A percentile compares a stretch with the other conserved stretches of the same genome.
phyloP scores from a whole-genome alignment of 805 yeast genomes.

The Monosporozyma aquatica region DNA sequence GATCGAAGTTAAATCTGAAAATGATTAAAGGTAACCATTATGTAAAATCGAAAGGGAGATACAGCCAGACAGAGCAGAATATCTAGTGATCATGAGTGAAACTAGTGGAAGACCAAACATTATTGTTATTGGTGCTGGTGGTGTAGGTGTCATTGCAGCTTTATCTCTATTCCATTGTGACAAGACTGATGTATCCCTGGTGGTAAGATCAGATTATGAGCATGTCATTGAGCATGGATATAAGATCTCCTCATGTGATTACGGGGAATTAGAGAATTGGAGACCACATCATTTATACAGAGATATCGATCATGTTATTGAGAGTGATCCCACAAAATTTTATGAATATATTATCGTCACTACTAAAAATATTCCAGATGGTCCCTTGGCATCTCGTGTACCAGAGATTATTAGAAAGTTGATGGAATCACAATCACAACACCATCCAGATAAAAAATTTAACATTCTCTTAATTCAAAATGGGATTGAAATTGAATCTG shows the following conservation, averaged over 20 bases:
- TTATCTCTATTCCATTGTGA: slow-evolving; percentile 45
- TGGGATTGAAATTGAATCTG: slow-evolving; percentile 57
- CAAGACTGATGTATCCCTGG: slow-evolving; percentile 46
- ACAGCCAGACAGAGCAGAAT: not conserved
- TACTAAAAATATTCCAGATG: slow-evolving; percentile 64
- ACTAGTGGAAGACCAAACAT: slow-evolving; percentile 29
- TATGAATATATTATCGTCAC: slow-evolving; percentile 56
- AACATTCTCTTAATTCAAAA: slow-evolving; percentile 54
- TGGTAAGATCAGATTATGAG: slow-evolving; percentile 58
- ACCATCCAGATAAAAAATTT: slow-evolving; percentile 25
- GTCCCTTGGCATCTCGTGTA: slow-evolving; percentile 34
- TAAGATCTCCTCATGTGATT: slow-evolving; percentile 50
- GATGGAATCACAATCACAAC: slow-evolving; percentile 30
- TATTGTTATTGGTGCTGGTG: slow-evolving; percentile 72
- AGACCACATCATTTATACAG: slow-evolving; percentile 46
- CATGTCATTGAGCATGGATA: slow-evolving; percentile 45
- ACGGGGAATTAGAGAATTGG: slow-evolving; percentile 48
- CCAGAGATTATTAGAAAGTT: slow-evolving; percentile 46
- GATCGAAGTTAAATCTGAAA: too few species aligned
- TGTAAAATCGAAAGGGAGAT: too few species aligned
- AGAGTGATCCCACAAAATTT: slow-evolving; percentile 24
- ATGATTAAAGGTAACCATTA: too few species aligned
- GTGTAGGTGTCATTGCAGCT: slow-evolving; percentile 76
- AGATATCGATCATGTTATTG: slow-evolving; percentile 39
- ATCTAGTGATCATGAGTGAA: not conserved